phyloP scores from a whole-genome alignment of 2,329 filamentous ascomycete species.

The Zymoseptoria pseudotritici region DNA sequence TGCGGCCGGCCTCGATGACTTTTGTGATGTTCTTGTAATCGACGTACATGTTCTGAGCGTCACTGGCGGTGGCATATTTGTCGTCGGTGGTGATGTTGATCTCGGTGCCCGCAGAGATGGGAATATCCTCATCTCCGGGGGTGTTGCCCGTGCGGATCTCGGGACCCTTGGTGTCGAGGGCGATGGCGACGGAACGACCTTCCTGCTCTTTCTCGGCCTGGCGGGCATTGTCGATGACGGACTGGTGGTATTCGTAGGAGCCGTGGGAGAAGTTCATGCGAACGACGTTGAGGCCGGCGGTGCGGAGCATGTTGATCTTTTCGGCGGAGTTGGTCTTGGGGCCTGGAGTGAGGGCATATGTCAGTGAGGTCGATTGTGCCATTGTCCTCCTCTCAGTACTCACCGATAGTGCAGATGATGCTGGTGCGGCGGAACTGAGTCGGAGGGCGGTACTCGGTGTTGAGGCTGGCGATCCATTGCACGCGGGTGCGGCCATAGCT shows the following conservation, averaged over 20 bases:
- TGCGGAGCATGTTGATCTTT: slow-evolving; percentile 88
- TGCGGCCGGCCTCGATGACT: slow-evolving; percentile 83
- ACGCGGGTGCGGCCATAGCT: slow-evolving; percentile 61
- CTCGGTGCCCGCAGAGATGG: slow-evolving; percentile 73
- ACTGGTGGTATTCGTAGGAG: slow-evolving; percentile 93
- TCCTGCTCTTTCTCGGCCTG: slow-evolving; percentile 69
- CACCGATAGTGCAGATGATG: slow-evolving; percentile 96
- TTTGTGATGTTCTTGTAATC: slow-evolving; percentile 99
- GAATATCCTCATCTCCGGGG: slow-evolving; percentile 61
- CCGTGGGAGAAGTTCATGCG: slow-evolving; percentile 99
- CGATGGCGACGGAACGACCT: slow-evolving; percentile 90
- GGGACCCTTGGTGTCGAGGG: slow-evolving; percentile 77
- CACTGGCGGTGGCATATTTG: slow-evolving; percentile 73
- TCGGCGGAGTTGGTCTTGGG: slow-evolving; percentile 98
- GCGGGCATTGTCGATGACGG: slow-evolving; percentile 92
- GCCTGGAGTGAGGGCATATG: slow-evolving; percentile 35
- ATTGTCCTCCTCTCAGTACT: slow-evolving; percentile 18
- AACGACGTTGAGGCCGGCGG: slow-evolving; percentile 88
- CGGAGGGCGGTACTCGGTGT: slow-evolving; percentile 79
- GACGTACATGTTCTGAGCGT: slow-evolving; percentile 94
- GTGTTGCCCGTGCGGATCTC: slow-evolving; percentile 82
- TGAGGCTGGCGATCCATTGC: slow-evolving; percentile 68
- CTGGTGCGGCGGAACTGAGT: slow-evolving; percentile 93
- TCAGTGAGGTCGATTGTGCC: background rate
- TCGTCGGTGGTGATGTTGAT: slow-evolving; percentile 98